These are phyloP conservation scores for Hypoxylon rickii DNA, from an alignment of 495 filamentous ascomycete species.

Conservation along the genomic window DNA sequence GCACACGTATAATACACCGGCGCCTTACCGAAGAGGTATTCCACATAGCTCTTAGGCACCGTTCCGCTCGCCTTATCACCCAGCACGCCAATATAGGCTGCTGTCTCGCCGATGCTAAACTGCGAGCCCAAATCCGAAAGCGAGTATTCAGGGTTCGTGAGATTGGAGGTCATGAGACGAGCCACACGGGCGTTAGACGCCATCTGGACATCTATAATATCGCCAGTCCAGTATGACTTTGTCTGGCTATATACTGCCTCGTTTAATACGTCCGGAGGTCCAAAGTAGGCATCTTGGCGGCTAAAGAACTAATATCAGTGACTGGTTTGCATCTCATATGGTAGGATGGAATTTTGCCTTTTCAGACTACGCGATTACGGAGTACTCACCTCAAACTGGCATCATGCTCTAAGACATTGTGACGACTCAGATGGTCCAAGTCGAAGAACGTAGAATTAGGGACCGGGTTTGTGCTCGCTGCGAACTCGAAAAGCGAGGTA, in stretches of 20 bases:
- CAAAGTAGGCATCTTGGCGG: slow-evolving; percentile 50
- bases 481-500: slow-evolving; percentile 47
- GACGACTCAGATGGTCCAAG: slow-evolving; percentile 51
- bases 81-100: slow-evolving; percentile 50
- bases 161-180: slow-evolving; percentile 50
- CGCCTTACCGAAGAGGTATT: slow-evolving; percentile 54
- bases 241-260: slow-evolving; percentile 53
- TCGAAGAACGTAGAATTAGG: slow-evolving; percentile 56
- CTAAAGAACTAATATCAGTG: slow-evolving; percentile 26
- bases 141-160: slow-evolving; percentile 49
- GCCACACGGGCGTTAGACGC: slow-evolving; percentile 49
- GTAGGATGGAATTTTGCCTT: too few relatives aligned
- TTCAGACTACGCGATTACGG: neutral
- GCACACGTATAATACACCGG: neutral
- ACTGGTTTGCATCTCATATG: too few relatives aligned
- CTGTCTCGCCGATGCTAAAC: slow-evolving; percentile 53
- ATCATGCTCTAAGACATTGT: slow-evolving; percentile 58
- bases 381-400: slow-evolving; percentile 53
- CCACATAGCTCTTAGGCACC: slow-evolving; percentile 43
- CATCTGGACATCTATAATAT: slow-evolving; percentile 45
- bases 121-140: slow-evolving; percentile 39
- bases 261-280: slow-evolving; percentile 51
- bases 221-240: slow-evolving; percentile 44
- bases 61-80: slow-evolving; percentile 46
- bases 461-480: slow-evolving; percentile 50